phyloP scores from a whole-genome alignment of 139 green algal species.

The Trebouxia sp. region DNA sequence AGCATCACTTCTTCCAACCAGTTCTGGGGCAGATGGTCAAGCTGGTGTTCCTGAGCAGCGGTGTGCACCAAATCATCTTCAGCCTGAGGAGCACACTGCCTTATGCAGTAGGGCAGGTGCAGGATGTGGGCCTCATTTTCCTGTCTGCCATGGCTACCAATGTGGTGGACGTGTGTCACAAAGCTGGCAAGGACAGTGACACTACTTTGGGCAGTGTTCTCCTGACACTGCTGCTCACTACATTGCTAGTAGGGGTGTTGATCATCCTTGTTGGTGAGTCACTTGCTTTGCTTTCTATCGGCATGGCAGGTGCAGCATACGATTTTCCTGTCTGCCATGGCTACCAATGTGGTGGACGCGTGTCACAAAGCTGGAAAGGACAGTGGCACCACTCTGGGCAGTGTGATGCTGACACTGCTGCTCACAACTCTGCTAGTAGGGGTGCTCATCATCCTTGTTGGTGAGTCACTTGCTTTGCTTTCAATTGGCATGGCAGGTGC shows the following conservation, averaged over 20 bases:
- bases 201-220: conserved; percentile 66
- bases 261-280: conserved; percentile 62
- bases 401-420: conserved; percentile 61
- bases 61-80: conserved; percentile 76
- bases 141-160: conserved; percentile 71
- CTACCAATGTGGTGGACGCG: conserved; percentile 54
- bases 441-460: conserved; percentile 65
- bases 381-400: conserved; percentile 54
- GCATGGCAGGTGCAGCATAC: too few species aligned
- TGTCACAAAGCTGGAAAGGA: not conserved
- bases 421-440: conserved; percentile 70
- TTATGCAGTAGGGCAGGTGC: conserved; percentile 77
- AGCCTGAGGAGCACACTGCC: conserved; percentile 55
- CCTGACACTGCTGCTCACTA: conserved; percentile 60
- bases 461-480: conserved; percentile 22
- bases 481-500: too few species aligned
- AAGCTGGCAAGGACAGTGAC: not conserved
- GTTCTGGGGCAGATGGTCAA: conserved; percentile 60
- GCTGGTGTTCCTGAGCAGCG: conserved; percentile 66
- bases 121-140: conserved; percentile 83
- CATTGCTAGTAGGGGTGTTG: conserved; percentile 64
- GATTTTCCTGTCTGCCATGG: conserved; percentile 79
- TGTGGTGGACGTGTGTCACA: conserved; percentile 46
- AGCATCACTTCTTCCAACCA: conserved; percentile 49
- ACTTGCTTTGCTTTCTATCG: too few species aligned